A percentile compares a stretch with the other conserved stretches of the same genome.
These are phyloP conservation scores for Cercospora janseana DNA, from an alignment of 2,329 filamentous ascomycete species.

Conservation along the genomic window DNA sequence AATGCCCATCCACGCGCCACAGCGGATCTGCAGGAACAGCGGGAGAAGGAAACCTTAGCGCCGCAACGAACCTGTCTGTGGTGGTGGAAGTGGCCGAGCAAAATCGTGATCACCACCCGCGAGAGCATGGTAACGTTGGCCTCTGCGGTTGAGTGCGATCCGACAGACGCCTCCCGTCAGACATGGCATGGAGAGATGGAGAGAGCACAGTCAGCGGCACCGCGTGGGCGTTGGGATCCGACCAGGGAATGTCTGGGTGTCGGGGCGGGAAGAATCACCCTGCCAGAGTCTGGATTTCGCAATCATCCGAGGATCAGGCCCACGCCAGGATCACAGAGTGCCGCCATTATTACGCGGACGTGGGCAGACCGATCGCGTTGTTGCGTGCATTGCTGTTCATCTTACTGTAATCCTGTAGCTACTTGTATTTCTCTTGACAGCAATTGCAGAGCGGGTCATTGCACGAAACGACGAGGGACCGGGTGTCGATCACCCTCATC, in stretches of 20 bases:
- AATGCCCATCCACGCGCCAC: slow-evolving; percentile 1
- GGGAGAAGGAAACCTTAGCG: slow-evolving; percentile 12
- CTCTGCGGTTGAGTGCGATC: too few species aligned
- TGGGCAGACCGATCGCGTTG: not conserved
- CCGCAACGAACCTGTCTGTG: slow-evolving; percentile 3
- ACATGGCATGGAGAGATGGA: too few species aligned
- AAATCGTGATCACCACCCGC: slow-evolving; percentile 7
- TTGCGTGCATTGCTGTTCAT: too few species aligned
- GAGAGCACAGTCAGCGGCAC: too few species aligned
- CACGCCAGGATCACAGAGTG: not conserved
- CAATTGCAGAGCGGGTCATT: too few species aligned
- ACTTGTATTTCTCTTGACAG: too few species aligned
- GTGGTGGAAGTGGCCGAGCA: slow-evolving; percentile 16
- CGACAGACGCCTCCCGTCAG: too few species aligned
- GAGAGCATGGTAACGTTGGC: not conserved
- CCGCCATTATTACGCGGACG: slow-evolving; percentile 5
- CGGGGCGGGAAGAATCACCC: slow-evolving; percentile 7
- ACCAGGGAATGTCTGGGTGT: not conserved
- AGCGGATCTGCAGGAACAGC: slow-evolving; percentile 22
- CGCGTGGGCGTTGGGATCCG: not conserved
- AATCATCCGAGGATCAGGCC: slow-evolving; percentile 1
- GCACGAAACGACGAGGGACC: too few species aligned
- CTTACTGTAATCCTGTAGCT: too few species aligned
- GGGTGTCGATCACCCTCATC: too few species aligned
- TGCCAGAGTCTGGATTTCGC: slow-evolving; percentile 10